Evolutionary conservation across 495 filamentous ascomycete species (phyloP).

Genomic region (Baudoinia panamericana): DNA sequence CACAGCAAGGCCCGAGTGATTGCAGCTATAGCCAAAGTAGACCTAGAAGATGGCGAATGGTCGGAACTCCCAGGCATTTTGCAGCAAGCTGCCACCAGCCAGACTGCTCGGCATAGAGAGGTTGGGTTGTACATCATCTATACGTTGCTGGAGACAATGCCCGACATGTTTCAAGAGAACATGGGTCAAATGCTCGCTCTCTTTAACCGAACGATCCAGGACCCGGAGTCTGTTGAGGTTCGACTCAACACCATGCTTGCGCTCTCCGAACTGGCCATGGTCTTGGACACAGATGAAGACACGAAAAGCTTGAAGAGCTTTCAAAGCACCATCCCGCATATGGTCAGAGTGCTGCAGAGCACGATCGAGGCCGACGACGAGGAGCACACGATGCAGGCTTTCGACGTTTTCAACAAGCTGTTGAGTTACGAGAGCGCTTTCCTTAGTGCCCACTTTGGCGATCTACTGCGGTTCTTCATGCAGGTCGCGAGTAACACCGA

Average conservation of each 20-base stretch:
- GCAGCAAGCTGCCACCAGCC: constrained; percentile 54
- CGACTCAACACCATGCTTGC: constrained; percentile 89
- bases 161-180: constrained; percentile 63
- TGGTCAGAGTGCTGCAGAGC: constrained; percentile 81
- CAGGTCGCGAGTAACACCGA: constrained; percentile 63
- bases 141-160: constrained; percentile 75
- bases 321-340: constrained; percentile 64
- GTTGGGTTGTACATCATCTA: constrained; percentile 87
- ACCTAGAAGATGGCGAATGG: constrained; percentile 82
- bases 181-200: constrained; percentile 65
- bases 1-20: constrained; percentile 83
- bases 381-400: constrained; percentile 72
- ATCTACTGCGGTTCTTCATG: constrained; percentile 88
- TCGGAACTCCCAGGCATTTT: constrained; percentile 62
- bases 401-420: constrained; percentile 95
- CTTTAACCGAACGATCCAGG: constrained; percentile 75
- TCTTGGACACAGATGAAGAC: constrained; percentile 77
- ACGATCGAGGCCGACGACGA: constrained; percentile 67
- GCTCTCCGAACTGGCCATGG: constrained; percentile 76
- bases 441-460: constrained; percentile 71
- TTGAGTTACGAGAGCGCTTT: constrained; percentile 80
- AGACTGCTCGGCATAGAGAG: constrained; percentile 65
- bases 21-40: constrained; percentile 70
- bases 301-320: constrained; percentile 54
- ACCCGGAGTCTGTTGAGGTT: constrained; percentile 81